Conservation (phyloP, 768 basidiomycete species). For the Cystofilobasidium bisporidii region DNA sequence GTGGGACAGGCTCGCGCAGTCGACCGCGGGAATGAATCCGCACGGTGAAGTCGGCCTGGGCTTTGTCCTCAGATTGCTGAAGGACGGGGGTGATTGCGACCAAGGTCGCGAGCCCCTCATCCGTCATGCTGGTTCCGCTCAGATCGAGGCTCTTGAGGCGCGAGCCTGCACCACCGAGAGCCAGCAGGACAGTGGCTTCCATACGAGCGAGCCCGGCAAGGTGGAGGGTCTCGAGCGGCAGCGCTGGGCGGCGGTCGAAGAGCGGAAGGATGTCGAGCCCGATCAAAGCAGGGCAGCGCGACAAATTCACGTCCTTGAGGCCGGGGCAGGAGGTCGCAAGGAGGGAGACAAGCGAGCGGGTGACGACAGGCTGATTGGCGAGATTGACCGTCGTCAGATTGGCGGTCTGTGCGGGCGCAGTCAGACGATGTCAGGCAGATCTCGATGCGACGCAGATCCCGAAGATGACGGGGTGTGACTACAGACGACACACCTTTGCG, state of each 20-base stretch:
- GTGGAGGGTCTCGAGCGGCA: neutral
- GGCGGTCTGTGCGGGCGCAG: neutral
- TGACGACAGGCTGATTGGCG: neutral
- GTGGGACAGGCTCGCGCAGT: too few species aligned
- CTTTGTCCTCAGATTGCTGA: too few species aligned
- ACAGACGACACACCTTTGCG: neutral
- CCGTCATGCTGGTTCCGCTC: neutral
- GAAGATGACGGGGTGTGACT: too few species aligned
- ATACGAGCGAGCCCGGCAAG: neutral
- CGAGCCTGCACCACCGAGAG: neutral
- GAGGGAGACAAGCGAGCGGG: neutral
- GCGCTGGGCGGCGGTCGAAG: neutral
- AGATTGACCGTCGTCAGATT: neutral
- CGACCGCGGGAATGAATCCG: too few species aligned
- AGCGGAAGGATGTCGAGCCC: neutral
- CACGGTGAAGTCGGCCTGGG: neutral
- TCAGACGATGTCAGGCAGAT: neutral
- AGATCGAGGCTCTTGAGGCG: neutral
- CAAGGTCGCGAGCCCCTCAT: neutral
- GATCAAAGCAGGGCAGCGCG: neutral
- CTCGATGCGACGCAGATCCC: too few species aligned
- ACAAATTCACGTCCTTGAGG: neutral
- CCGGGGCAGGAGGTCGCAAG: neutral
- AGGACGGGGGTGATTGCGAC: neutral
- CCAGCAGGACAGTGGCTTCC: neutral